phyloP scores from a whole-genome alignment of 2,329 filamentous ascomycete species.

The Claviceps fusiformis region DNA sequence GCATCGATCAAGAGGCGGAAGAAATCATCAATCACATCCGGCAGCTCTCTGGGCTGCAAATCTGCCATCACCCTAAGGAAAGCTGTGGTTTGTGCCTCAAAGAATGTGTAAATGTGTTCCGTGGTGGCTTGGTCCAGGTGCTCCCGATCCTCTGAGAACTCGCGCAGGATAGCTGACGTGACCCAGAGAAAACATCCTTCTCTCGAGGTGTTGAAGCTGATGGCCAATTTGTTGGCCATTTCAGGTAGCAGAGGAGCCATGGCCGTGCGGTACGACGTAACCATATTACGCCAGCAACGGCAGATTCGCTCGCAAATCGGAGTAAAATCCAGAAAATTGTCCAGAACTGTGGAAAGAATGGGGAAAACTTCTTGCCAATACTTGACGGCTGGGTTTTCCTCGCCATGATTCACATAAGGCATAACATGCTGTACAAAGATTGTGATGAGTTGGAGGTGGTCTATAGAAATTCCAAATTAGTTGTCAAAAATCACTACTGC shows the following conservation, averaged over 20 bases:
- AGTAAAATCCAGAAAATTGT: conserved; percentile 72
- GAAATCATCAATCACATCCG: conserved; percentile 86
- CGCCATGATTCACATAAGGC: conserved; percentile 56
- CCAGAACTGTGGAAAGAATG: conserved; percentile 70
- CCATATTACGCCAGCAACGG: conserved; percentile 92
- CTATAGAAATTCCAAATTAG: conserved; percentile 23
- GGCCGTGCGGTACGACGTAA: conserved; percentile 84
- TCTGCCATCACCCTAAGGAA: conserved; percentile 86
- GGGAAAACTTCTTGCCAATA: conserved; percentile 94
- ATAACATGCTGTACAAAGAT: conserved; percentile 70
- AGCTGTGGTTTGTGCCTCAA: conserved; percentile 80
- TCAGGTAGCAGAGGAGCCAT: conserved; percentile 74
- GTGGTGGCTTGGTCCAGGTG: conserved; percentile 71
- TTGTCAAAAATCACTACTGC: background rate
- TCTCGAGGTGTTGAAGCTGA: conserved; percentile 69
- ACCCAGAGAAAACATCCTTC: conserved; percentile 99
- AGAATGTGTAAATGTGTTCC: conserved; percentile 84
- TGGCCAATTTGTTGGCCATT: conserved; percentile 78
- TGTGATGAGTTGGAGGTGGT: conserved; percentile 84
- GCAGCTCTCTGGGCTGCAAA: conserved; percentile 58
- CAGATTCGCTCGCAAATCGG: conserved; percentile 91
- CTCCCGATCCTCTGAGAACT: conserved; percentile 85
- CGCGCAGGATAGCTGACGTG: conserved; percentile 82
- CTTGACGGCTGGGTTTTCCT: conserved; percentile 81
- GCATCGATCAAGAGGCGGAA: conserved; percentile 88